Evolutionary conservation across 805 yeast species (phyloP).

Genomic region (Wilhelminamyces savonicus): DNA sequence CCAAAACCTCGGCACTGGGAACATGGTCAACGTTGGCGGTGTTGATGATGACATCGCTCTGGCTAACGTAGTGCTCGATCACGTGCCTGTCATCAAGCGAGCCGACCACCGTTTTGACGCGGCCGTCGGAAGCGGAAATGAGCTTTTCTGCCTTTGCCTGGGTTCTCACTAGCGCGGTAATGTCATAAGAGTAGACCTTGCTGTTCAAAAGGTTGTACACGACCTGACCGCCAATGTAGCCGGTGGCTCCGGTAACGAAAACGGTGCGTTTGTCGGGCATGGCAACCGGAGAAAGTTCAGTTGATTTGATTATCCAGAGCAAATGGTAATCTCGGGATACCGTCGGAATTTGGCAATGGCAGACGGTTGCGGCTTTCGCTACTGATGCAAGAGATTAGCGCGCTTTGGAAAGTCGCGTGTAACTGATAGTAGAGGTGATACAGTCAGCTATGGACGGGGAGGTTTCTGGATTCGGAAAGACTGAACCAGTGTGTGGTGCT

Average conservation of each 20-base stretch:
- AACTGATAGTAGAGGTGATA: too few relatives aligned
- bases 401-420: too few relatives aligned
- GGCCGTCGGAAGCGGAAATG: slow-evolving; percentile 5
- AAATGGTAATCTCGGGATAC: too few relatives aligned
- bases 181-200: slow-evolving; percentile 6
- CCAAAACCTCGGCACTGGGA: slow-evolving; percentile 13
- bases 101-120: slow-evolving; percentile 17
- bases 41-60: slow-evolving; percentile 23
- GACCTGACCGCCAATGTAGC: slow-evolving; percentile 25
- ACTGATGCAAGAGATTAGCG: too few relatives aligned
- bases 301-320: too few relatives aligned
- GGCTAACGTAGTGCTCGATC: slow-evolving; percentile 10
- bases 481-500: too few relatives aligned
- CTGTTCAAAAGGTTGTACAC: slow-evolving; percentile 14
- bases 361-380: too few relatives aligned
- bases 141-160: slow-evolving; percentile 11
- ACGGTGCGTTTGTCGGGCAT: too few relatives aligned
- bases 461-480: too few relatives aligned
- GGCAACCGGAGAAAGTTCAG: too few relatives aligned
- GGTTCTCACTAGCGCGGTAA: slow-evolving; percentile 18
- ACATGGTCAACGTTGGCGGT: slow-evolving; percentile 24
- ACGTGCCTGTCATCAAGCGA: slow-evolving; percentile 11
- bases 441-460: too few relatives aligned
- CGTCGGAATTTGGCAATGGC: too few relatives aligned
- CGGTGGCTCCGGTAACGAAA: slow-evolving; percentile 29